phyloP scores from a whole-genome alignment of 2,329 filamentous ascomycete genomes.

The Penicillium sp. region DNA sequence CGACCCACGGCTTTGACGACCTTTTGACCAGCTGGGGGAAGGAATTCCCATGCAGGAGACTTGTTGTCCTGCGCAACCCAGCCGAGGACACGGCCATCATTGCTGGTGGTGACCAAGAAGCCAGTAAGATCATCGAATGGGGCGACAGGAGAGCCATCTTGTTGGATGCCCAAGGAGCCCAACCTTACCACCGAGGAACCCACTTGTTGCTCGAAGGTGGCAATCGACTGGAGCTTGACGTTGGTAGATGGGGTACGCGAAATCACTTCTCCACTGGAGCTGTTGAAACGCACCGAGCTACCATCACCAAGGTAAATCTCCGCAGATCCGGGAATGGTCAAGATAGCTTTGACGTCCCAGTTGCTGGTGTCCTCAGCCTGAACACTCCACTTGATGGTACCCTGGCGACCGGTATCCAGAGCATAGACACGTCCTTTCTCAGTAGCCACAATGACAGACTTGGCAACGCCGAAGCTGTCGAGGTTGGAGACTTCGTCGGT shows the following conservation, averaged over 20 bases:
- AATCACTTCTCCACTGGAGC: slow-evolving; percentile 46
- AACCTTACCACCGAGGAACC: slow-evolving; percentile 27
- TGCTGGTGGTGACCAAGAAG: slow-evolving; percentile 45
- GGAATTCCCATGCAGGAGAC: slow-evolving; percentile 70
- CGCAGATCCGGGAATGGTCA: slow-evolving; percentile 61
- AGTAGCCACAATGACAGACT: slow-evolving; percentile 79
- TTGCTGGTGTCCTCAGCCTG: slow-evolving; percentile 62
- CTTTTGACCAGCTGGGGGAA: slow-evolving; percentile 64
- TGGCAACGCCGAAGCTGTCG: slow-evolving; percentile 79
- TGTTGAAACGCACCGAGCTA: slow-evolving; percentile 58
- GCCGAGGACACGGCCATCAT: slow-evolving; percentile 45
- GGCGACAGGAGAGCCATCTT: slow-evolving; percentile 37
- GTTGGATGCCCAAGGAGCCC: slow-evolving; percentile 38
- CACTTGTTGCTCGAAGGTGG: slow-evolving; percentile 28
- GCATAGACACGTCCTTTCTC: slow-evolving; percentile 76
- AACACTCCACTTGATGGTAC: slow-evolving; percentile 73
- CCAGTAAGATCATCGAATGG: slow-evolving; percentile 32
- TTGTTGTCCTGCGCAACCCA: slow-evolving; percentile 44
- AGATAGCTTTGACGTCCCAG: slow-evolving; percentile 70
- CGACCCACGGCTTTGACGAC: slow-evolving; percentile 69
- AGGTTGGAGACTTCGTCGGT: slow-evolving; percentile 55
- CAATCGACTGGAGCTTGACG: slow-evolving; percentile 34
- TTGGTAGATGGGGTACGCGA: slow-evolving; percentile 28
- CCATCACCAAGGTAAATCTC: slow-evolving; percentile 63
- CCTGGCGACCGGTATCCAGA: slow-evolving; percentile 73